phyloP scores from a whole-genome alignment of 2,329 filamentous ascomycete genomes.

The Claviceps quebecensis region DNA sequence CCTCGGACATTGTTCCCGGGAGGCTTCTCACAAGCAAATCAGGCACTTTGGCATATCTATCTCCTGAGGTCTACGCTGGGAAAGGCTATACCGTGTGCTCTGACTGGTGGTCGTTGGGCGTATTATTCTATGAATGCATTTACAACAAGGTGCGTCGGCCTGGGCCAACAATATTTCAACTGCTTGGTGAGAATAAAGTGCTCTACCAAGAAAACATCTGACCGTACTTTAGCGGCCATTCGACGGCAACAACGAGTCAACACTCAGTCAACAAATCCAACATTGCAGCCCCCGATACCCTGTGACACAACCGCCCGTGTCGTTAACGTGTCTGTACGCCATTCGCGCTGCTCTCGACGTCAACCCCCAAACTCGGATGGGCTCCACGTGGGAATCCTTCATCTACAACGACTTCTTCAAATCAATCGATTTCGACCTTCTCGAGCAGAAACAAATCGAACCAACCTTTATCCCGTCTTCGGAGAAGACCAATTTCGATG shows the following conservation, averaged over 20 bases:
- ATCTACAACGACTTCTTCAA: slow-evolving; percentile 82
- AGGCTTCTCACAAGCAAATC: slow-evolving; percentile 88
- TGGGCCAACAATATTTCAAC: too few species aligned
- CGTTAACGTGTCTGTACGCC: slow-evolving; percentile 75
- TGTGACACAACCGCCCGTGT: slow-evolving; percentile 83
- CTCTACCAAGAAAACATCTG: too few species aligned
- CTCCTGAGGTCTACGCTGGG: slow-evolving; percentile 87
- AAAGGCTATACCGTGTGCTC: slow-evolving; percentile 80
- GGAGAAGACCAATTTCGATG: slow-evolving; percentile 98
- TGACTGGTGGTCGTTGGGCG: slow-evolving; percentile 97
- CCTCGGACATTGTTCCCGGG: slow-evolving; percentile 75
- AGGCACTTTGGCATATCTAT: slow-evolving; percentile 87
- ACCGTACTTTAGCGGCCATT: slow-evolving; percentile 62
- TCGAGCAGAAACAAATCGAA: slow-evolving; percentile 78
- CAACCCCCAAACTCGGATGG: slow-evolving; percentile 68
- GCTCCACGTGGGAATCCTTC: slow-evolving; percentile 76
- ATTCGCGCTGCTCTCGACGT: slow-evolving; percentile 73
- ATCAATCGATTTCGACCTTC: slow-evolving; percentile 64
- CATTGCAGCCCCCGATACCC: slow-evolving; percentile 75
- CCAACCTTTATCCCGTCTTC: slow-evolving; percentile 88
- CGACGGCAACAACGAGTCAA: slow-evolving; percentile 74
- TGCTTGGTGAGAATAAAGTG: too few species aligned
- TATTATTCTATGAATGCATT: slow-evolving; percentile 98
- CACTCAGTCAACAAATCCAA: slow-evolving; percentile 65
- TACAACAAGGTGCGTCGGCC: slow-evolving; percentile 70